Conservation (phyloP, 352 stramenopile species). For the Globisporangium spiculum region DNA sequence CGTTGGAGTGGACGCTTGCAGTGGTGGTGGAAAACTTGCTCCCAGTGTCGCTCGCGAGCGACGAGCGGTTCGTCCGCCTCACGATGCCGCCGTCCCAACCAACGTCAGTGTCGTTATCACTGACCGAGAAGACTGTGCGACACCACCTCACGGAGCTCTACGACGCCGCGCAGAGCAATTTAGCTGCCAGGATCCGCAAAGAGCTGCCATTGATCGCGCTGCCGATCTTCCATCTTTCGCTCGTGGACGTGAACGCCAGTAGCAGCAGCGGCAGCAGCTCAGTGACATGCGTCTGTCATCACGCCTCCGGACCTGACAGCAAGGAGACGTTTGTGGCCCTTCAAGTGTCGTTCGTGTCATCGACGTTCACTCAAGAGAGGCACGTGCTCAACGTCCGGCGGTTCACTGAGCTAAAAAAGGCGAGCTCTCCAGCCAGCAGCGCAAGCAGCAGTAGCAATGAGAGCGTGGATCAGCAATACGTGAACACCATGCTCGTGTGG, state of each 20-base stretch:
- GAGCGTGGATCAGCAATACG: not conserved
- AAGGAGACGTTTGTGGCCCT: conserved; percentile 5
- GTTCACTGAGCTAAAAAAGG: not conserved
- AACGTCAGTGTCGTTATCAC: not conserved
- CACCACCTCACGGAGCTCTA: conserved; percentile 19
- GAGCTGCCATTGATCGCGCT: not conserved
- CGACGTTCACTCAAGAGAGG: conserved; percentile 10
- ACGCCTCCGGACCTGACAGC: not conserved
- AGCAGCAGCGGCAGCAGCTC: not conserved
- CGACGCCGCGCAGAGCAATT: not conserved
- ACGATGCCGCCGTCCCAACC: not conserved
- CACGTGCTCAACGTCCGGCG: conserved; percentile 11
- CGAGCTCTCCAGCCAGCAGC: not conserved
- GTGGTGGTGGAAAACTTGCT: conserved; percentile 18
- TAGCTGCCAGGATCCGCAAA: not conserved
- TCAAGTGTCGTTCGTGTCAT: conserved; percentile 16
- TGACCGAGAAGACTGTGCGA: conserved; percentile 9
- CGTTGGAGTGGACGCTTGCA: conserved; percentile 15
- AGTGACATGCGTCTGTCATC: not conserved
- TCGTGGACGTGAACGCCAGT: not conserved
- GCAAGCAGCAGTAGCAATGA: not conserved
- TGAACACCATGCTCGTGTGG: not conserved
- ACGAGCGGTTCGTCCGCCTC: conserved; percentile 7
- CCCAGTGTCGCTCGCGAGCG: conserved; percentile 12
- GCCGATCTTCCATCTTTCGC: conserved; percentile 14